phyloP scores from a whole-genome alignment of 1,139 yeast genomes.

The Waltiozyma sp. region DNA sequence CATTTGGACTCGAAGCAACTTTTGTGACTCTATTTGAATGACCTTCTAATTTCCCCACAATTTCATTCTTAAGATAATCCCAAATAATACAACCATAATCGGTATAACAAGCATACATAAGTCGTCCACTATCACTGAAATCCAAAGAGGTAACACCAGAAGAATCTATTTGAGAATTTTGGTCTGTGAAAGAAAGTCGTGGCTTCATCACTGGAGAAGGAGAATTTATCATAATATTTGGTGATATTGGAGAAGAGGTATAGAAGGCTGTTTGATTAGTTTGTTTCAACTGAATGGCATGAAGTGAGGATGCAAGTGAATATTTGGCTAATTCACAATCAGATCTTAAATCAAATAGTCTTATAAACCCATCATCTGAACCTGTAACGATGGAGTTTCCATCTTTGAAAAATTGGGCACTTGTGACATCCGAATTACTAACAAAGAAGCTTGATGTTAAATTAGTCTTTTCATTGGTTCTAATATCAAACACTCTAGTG shows the following conservation, averaged over 20 bases:
- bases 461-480: constrained; percentile 22
- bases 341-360: constrained; percentile 65
- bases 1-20: constrained; percentile 64
- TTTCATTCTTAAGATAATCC: constrained; percentile 61
- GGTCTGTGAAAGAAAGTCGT: constrained; percentile 16
- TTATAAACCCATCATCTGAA: constrained; percentile 68
- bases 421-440: constrained; percentile 57
- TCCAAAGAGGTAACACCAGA: constrained; percentile 64
- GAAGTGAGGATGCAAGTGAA: constrained; percentile 25
- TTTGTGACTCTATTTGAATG: constrained; percentile 54
- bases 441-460: constrained; percentile 49
- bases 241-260: constrained; percentile 8
- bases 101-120: constrained; percentile 66
- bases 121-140: constrained; percentile 66
- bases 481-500: constrained; percentile 61
- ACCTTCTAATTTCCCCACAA: constrained; percentile 51
- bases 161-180: constrained; percentile 33
- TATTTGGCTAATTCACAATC: constrained; percentile 60
- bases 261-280: constrained; percentile 3
- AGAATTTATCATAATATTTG: no score
- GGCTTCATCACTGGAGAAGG: no score
- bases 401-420: constrained; percentile 58
- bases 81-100: constrained; percentile 68
- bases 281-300: constrained; percentile 4
- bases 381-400: constrained; percentile 63